Evolutionary conservation across 75 land plant species (phyloP), one percentile per base, ranked within the genome.

Genomic region (Sequoiadendron giganteum): DNA sequence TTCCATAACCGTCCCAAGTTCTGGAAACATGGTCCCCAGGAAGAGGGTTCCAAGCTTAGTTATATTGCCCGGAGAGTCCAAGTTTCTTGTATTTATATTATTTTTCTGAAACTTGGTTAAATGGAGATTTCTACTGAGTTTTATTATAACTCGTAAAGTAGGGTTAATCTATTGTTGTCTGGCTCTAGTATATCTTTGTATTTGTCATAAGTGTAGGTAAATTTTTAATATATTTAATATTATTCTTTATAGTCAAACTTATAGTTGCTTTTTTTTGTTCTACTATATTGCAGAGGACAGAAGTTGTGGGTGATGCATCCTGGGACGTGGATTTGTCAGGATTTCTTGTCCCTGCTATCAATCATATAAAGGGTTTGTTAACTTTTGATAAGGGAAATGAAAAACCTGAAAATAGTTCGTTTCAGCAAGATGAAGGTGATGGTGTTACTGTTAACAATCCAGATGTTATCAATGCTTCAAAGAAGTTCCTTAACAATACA

Each of bases 261-360:
- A 85, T 87, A 78, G 49, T 84, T 28, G 1, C 36, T 61, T 10
- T 0, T 30, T 56, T 56, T 40, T 61, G 10, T 30, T 34, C 36
- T 90, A 55, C 55, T 70, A 43, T 28, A 19, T 70, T 70, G 88
- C 99, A 98, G 99, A 91, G 97, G 56, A 97, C 96, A 11, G 99
- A 98, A 89, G 93, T 98, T n/a, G 95, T 98, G 83, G 99, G 97
- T 88, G 96, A 97, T 89, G 94, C 93, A 76, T 93, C 97, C 65
- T 98, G 99, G 99, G 94, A 94, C 61, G 91, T 95, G 90, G 95
- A 95, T 36, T 89, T 98, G 25, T 79, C 94, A 1, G 96, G 94
- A 87, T 90, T 95, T 78, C 87, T 98, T 79, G 99, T 93, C 87
- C 99, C 99, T 83, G 96, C 99, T 5, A 84, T 98, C 43, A 94